Base-by-base conservation (phyloP, 257 asterid genomes). In the Rhazya stricta region DNA sequence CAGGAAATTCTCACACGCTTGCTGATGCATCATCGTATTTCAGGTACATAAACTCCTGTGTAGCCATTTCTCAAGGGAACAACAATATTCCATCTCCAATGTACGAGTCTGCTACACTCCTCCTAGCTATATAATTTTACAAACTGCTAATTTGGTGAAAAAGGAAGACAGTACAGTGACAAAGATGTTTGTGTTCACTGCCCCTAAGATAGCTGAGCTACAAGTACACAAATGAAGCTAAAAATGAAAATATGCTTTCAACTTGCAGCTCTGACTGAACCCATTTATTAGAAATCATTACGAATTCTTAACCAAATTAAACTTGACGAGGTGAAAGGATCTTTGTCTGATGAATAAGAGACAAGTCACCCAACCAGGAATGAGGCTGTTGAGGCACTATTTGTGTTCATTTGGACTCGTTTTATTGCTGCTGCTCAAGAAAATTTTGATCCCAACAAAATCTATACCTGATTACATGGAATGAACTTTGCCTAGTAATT, bases 21-120 rank as follows among this genome's bases (percentile, higher is more conserved):
- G 51, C 37, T 30, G 75, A 72, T 0, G 75, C 37, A 43, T 60
- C 34, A 1, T 72, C 67, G 19, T 50, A 45, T 53, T 53, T 72
- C 66, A 71, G 50, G 75, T 51, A 30, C 50, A 15, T 71, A 29
- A 71, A 71, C 37, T 30, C 48, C 0, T 71, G 75, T 65, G 66
- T 65, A 25, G 46, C 51, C 50, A 71, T 51, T 21, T 11, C 75
- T 1, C n/a, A 36, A 15, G 32, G 76, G 6, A 32, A 50, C 3
- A 34, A 19, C 30, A 10, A 53, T 32, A 34, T 51, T 0, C 51
- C n/a, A 16, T 41, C 32, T 50, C 34, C 21, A 53, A 53, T 0
- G n/a, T 71, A 48, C 1, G 32, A 71, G 11, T 71, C 41, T 18
- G 62, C 75, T 5, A 50, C 48, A 12, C 61, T 71, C 36, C 48